Evolutionary conservation across 2,329 filamentous ascomycete genomes (phyloP), one percentile per base, ranked within the genome.

Genomic region (Fusarium avenaceum): DNA sequence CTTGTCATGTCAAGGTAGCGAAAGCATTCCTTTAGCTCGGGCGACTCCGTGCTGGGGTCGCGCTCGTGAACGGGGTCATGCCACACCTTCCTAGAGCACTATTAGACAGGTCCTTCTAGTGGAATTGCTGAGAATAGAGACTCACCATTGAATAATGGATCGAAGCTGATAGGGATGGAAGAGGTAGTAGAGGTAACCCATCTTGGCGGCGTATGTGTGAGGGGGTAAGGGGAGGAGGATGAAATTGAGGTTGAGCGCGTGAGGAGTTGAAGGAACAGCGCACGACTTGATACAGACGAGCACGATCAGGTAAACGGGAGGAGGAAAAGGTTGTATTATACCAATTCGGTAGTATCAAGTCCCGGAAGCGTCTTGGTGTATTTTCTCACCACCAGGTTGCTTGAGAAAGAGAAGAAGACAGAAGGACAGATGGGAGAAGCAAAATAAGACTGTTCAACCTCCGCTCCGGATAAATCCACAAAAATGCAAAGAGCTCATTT

Each of bases 31-130:
- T 88, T 87, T 65, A 96, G 86, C 17, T 90, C 90, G 54, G 85
- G 83, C 28, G 89, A 85, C 80, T 98, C 96, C 71, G 92, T 92
- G 64, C 85, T 84, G 68, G 88, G 85, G 76, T 97, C 87, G 76
- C 95, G 92, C 77, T 86, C 87, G 83, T 98, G 93, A 20, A 97
- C 93, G 14, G 96, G 91, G 69, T 97, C 93, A 83, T 98, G 96
- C 94, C 94, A 98, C 73, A 97, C 83, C 83, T 97, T 97, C 94
- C 94, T 97, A 76, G 48, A 64, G 28, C 26, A 15, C 24, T 7
- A 44, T 52, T 51, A 62, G 64, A 74, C 30, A n/a, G 13, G 19
- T 38, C 33, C 20, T 22, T 8, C 2, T 4, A 3, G 9, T 15
- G 4, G 8, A 28, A 30, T 19, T 6, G 7, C 28, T 26, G 11